A percentile compares a stretch with the other conserved stretches of the same genome.
phyloP scores from a whole-genome alignment of 1,284 basidiomycete genomes.

The Ganoderma resinaceum region DNA sequence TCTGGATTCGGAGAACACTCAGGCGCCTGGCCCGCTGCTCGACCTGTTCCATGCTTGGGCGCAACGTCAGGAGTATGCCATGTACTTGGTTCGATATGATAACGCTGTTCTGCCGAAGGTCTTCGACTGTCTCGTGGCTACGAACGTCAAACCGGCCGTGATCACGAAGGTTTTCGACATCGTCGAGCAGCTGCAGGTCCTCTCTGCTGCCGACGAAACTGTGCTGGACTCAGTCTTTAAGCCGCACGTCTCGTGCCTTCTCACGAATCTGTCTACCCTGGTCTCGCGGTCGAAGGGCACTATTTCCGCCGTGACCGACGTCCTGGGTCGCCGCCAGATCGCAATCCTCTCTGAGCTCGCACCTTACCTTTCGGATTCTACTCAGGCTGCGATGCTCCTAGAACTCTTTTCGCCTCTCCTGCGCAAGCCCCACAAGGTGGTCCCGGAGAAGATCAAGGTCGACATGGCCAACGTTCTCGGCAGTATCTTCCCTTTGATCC shows the following conservation, averaged over 20 bases:
- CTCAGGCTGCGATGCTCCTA: conserved; percentile 81
- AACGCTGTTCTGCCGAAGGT: conserved; percentile 75
- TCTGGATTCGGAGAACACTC: conserved; percentile 89
- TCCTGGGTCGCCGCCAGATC: conserved; percentile 86
- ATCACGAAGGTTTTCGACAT: conserved; percentile 88
- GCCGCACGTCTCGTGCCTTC: conserved; percentile 80
- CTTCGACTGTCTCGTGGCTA: conserved; percentile 82
- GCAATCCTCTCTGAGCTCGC: conserved; percentile 83
- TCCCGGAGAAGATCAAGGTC: conserved; percentile 89
- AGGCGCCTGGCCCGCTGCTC: conserved; percentile 89
- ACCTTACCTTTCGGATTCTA: conserved; percentile 72
- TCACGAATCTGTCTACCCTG: conserved; percentile 78
- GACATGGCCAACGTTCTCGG: conserved; percentile 84
- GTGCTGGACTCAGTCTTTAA: conserved; percentile 69
- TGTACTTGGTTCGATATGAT: conserved; percentile 78
- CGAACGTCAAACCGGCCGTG: conserved; percentile 89
- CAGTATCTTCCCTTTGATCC: conserved; percentile 77
- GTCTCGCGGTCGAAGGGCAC: conserved; percentile 66
- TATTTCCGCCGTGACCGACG: conserved; percentile 65
- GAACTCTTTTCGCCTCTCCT: conserved; percentile 84
- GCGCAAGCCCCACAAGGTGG: conserved; percentile 75
- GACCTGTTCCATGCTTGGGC: conserved; percentile 90
- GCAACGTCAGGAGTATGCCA: conserved; percentile 60
- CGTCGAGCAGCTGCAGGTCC: conserved; percentile 75
- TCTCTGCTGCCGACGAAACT: conserved; percentile 57